phyloP scores from a whole-genome alignment of 2,329 filamentous ascomycete genomes.

The Claviceps sp. region DNA sequence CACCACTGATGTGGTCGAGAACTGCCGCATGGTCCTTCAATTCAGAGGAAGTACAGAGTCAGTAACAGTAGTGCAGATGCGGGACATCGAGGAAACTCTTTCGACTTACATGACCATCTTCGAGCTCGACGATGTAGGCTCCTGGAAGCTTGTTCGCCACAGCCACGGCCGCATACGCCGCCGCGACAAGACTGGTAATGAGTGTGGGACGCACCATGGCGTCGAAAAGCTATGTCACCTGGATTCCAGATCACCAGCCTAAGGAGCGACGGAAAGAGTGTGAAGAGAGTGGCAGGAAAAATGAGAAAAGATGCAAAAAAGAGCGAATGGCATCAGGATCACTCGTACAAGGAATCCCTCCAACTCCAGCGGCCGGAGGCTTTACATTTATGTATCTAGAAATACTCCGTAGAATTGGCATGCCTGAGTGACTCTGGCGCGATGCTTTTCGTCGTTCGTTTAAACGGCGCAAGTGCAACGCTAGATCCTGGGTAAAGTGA shows the following conservation, averaged over 20 bases:
- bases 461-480: background rate
- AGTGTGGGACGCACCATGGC: slow-evolving; percentile 8
- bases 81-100: background rate
- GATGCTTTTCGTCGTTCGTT: background rate
- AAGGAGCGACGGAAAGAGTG: background rate
- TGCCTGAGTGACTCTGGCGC: background rate
- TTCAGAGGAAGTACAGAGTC: background rate
- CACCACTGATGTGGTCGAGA: background rate
- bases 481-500: too few species aligned
- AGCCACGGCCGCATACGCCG: slow-evolving; percentile 17
- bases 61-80: too few species aligned
- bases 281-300: background rate
- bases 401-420: background rate
- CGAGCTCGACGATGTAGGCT: slow-evolving; percentile 40
- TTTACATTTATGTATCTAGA: background rate
- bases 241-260: background rate
- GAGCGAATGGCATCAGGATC: background rate
- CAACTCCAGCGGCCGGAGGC: background rate
- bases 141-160: slow-evolving; percentile 26
- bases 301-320: background rate
- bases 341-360: too few species aligned
- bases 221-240: background rate
- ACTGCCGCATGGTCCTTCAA: slow-evolving; percentile 3
- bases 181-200: slow-evolving; percentile 7
- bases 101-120: slow-evolving; percentile 29